phyloP scores from a whole-genome alignment of 768 basidiomycete genomes.

The Rhizopogon rudus region DNA sequence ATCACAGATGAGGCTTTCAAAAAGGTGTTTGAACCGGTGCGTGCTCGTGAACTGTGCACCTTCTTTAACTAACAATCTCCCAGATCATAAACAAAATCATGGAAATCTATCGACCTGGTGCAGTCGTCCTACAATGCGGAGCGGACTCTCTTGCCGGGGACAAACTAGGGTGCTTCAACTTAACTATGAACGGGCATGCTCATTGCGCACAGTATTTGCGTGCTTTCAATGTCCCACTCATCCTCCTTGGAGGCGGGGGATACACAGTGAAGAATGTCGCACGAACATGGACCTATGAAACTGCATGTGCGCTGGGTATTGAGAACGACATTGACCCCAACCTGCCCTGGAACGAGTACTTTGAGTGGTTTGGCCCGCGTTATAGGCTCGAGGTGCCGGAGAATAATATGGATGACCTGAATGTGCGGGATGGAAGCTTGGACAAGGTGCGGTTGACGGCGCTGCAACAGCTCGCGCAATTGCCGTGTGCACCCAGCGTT shows the following conservation, averaged over 20 bases:
- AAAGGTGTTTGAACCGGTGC: conserved; percentile 88
- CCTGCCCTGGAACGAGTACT: conserved; percentile 83
- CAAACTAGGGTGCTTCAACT: conserved; percentile 93
- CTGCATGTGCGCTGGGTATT: conserved; percentile 88
- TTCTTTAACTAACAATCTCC: background rate
- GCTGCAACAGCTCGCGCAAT: conserved; percentile 50
- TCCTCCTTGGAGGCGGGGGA: conserved; percentile 92
- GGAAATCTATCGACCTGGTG: conserved; percentile 84
- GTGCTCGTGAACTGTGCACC: conserved; percentile 22
- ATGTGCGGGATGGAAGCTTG: conserved; percentile 73
- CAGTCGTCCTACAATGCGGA: conserved; percentile 90
- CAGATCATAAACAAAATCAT: conserved; percentile 82
- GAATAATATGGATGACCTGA: conserved; percentile 95
- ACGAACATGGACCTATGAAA: conserved; percentile 94
- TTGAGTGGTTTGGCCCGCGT: conserved; percentile 97
- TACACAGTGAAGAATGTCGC: conserved; percentile 98
- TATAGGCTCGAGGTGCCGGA: conserved; percentile 88
- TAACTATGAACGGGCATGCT: conserved; percentile 94
- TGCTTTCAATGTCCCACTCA: conserved; percentile 76
- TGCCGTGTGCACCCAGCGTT: conserved; percentile 78
- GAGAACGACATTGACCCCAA: conserved; percentile 74
- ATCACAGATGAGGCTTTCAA: conserved; percentile 86
- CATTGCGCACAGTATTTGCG: conserved; percentile 86
- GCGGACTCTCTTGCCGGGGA: conserved; percentile 95
- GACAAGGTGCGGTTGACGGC: conserved; percentile 70